Evolutionary conservation across 1,139 yeast genomes (phyloP), one percentile per base, ranked within the genome.

Genomic region (Protomyces lactucae-debilis): DNA sequence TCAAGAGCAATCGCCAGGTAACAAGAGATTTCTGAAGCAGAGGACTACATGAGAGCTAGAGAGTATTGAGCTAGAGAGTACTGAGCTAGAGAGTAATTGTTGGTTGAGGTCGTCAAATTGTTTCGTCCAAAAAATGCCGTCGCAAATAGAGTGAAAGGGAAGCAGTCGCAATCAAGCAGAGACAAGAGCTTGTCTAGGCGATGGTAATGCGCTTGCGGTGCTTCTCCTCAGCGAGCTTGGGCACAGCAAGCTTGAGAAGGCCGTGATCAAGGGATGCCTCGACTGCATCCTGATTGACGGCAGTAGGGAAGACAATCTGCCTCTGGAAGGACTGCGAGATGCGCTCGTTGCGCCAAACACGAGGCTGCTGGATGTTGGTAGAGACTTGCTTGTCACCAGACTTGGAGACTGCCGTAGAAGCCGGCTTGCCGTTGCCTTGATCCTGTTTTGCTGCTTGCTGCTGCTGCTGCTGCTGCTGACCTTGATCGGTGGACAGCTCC

Each of bases 241-340:
- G 86, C 16, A 83, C 74, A 52, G 73, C 77, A 51, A 84, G 76
- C 65, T 80, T 83, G 65, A 84, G 73, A 65, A 83, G 72, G 21
- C 87, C 87, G 67, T 81, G 79, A 64, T 73, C 75, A 56, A 75
- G 81, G 61, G 79, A 78, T 8, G 87, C 87, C 60, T 77, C 78
- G 66, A 84, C 83, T 40, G 74, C 74, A 23, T 81, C 83, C 64
- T 83, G 85, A 56, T 79, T 76, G 52, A 84, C 78, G 59, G 78
- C 55, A 14, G 59, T 35, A 12, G 71, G 71, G 59, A 69, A 67
- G 40, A 63, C 51, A 65, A 69, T 68, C 21, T 68, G 45, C 18
- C 71, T 52, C 9, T 67, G 61, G 60, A 67, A 69, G 35, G 66
- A 57, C 8, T 68, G 69, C 32, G 61, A 43, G 28, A 67, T 63